Base-by-base conservation (phyloP, 441 rosid species). In the Adansonia madagascariensis region DNA sequence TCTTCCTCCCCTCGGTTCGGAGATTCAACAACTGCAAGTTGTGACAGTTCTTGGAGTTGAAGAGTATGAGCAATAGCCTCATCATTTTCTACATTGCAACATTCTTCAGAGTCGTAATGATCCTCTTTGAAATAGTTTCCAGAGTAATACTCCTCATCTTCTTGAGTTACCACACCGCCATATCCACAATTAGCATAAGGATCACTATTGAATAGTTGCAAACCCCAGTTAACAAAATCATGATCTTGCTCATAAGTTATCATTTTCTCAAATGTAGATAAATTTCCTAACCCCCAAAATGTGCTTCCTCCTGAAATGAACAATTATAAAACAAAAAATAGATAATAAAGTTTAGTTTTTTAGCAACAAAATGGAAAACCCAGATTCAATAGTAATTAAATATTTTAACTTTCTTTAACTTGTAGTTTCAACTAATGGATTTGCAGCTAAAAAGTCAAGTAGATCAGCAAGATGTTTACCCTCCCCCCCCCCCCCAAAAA, bases 21-120 rank as follows among this genome's bases (percentile, higher is more conserved):
- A 80, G 86, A 84, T 39, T 61, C 82, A 15, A 84, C 78, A 46
- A 90, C 86, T 50, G 92, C 87, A 14, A 92, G 91, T 75, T 86
- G 93, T 8, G 90, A 89, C 62, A 92, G 80, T 76, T 92, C 93
- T 78, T 90, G 61, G 9, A 71, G 91, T 84, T 92, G 97, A 76
- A 92, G 87, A 53, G 86, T 81, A 44, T 71, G 89, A 3, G 97
- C 97, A 74, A 92, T 84, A 22, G 88, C 83, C 86, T 89, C 97
- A 77, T 92, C 97, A 77, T 72, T 85, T 49, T 88, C 91, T n/a
- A 92, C 79, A 75, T 88, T 77, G 35, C 70, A 85, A 78, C 75
- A 77, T 57, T 86, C 91, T 55, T 83, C 92, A 3, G 74, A 18
- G 43, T 66, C 78, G 67, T 82, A 83, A 71, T 87, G 85, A 61